These are phyloP conservation scores for Arabis hirsuta DNA, from an alignment of 345 rosid species.

Conservation along the genomic window DNA sequence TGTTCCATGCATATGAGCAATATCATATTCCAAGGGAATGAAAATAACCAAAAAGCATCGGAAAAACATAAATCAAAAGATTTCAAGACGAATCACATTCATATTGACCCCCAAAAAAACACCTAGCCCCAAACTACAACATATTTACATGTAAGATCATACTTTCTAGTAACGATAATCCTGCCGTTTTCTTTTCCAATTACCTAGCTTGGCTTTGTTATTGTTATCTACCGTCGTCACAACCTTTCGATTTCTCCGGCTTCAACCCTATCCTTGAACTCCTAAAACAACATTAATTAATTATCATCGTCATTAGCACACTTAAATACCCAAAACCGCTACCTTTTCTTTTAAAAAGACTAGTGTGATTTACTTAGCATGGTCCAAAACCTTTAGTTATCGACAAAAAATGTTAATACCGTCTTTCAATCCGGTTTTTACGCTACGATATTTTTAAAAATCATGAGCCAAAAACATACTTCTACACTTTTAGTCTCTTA, in stretches of 20 bases:
- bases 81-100: not conserved
- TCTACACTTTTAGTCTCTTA: not conserved
- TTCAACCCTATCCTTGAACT: not conserved
- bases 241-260: not conserved
- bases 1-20: too few species aligned
- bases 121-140: not conserved
- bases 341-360: not conserved
- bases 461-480: not conserved
- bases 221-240: not conserved
- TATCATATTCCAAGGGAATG: too few species aligned
- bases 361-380: not conserved
- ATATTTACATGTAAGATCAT: slow-evolving; percentile 16
- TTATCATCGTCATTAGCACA: not conserved
- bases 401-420: too few species aligned
- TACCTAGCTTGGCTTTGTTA: not conserved
- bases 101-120: not conserved
- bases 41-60: too few species aligned
- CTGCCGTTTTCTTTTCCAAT: not conserved
- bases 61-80: too few species aligned
- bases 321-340: too few species aligned
- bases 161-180: not conserved
- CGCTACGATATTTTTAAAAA: too few species aligned
- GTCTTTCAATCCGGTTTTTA: not conserved
- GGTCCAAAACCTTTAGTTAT: too few species aligned
- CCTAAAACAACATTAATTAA: slow-evolving; percentile 14